Percentiles rank a stretch among this genome's conserved stretches.
These are phyloP conservation scores for Diaporthe australafricana DNA, from an alignment of 2,329 filamentous ascomycete species.

Conservation along the genomic window DNA sequence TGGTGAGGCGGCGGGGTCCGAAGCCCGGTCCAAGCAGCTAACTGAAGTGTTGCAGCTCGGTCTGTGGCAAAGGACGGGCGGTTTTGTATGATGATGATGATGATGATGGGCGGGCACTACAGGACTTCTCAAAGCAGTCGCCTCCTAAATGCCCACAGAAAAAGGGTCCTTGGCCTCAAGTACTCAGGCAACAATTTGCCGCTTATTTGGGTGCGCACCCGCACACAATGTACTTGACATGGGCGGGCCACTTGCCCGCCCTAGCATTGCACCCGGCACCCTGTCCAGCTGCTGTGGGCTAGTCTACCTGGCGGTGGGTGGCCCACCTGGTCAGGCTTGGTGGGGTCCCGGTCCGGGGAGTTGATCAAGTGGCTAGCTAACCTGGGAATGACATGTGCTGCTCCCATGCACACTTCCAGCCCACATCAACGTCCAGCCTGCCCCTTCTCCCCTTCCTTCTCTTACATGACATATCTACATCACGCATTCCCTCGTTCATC, in stretches of 20 bases:
- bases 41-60: not conserved
- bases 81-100: not conserved
- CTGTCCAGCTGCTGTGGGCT: not conserved
- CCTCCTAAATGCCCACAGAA: not conserved
- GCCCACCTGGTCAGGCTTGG: constrained; percentile 10
- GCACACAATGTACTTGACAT: not conserved
- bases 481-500: not conserved
- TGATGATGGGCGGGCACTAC: not conserved
- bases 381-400: constrained; percentile 23
- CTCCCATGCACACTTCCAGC: not conserved
- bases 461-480: not conserved
- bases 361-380: constrained; percentile 25
- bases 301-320: not conserved
- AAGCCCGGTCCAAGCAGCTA: not conserved
- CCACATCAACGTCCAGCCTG: not conserved
- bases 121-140: not conserved
- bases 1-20: not conserved
- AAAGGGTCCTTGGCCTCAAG: not conserved
- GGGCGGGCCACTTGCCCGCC: not conserved
- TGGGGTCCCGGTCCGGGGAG: constrained; percentile 15
- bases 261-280: not conserved
- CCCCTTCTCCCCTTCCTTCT: not conserved
- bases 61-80: not conserved
- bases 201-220: not conserved
- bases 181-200: not conserved